Evolutionary conservation across 345 rosid species (phyloP).

Genomic region (Hibiscus tridactylites): DNA sequence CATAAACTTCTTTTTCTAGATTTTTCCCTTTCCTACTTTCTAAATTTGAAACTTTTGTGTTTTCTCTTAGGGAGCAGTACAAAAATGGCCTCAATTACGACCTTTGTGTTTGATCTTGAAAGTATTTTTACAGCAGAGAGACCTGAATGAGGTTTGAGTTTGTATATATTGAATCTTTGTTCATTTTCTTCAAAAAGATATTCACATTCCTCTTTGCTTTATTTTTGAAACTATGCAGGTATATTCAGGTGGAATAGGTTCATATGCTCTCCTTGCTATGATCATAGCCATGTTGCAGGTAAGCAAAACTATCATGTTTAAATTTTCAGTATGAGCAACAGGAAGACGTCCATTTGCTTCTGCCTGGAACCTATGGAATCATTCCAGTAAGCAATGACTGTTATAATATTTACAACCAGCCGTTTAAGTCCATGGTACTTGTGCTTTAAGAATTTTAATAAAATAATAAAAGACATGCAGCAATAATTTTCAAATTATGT

Average conservation of each 20-base stretch:
- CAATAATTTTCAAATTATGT: neutral
- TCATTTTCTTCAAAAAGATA: neutral
- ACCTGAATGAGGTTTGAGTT: constrained; percentile 70
- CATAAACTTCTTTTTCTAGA: neutral
- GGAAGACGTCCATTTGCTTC: neutral
- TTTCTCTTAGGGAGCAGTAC: constrained; percentile 51
- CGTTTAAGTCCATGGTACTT: neutral
- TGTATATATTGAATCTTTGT: neutral
- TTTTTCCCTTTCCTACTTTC: neutral
- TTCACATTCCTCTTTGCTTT: constrained; percentile 1
- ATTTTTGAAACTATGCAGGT: constrained; percentile 48
- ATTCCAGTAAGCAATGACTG: neutral
- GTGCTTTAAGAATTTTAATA: neutral
- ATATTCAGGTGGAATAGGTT: constrained; percentile 85
- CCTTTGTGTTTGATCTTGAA: constrained; percentile 82
- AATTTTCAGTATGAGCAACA: neutral
- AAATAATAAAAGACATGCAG: neutral
- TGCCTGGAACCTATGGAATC: neutral
- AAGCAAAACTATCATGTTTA: constrained; percentile 9
- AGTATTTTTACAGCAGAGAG: constrained; percentile 93
- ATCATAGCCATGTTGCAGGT: constrained; percentile 78
- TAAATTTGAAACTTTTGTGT: neutral
- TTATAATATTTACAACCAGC: neutral
- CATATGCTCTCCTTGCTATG: constrained; percentile 91
- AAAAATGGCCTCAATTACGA: constrained; percentile 64